A percentile compares a stretch with the other conserved stretches of the same genome.
These are phyloP conservation scores for Fomes fomentarius DNA, from an alignment of 1,284 basidiomycete genomes.

Conservation along the genomic window DNA sequence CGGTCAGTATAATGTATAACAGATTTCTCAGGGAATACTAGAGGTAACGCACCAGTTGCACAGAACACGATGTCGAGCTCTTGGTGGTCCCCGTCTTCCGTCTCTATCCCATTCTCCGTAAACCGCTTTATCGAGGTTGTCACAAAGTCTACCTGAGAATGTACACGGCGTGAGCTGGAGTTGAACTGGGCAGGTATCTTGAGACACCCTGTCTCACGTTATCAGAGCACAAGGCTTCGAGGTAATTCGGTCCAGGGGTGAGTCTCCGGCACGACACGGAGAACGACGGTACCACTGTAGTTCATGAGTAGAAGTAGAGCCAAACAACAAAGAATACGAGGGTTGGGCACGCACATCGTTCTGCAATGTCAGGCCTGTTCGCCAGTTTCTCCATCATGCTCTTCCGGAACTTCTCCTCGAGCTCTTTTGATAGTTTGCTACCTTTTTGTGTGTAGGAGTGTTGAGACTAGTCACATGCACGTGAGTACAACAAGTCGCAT, in stretches of 20 bases:
- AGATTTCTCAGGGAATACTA: neutral
- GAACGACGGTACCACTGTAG: slow-evolving; percentile 64
- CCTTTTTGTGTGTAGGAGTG: no score
- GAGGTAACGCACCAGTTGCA: slow-evolving; percentile 29
- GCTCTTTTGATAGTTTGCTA: no score
- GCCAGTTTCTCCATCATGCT: no score
- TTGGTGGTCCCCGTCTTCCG: slow-evolving; percentile 51
- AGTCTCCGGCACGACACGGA: slow-evolving; percentile 58
- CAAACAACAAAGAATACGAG: no score
- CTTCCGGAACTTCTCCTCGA: no score
- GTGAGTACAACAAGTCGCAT: no score
- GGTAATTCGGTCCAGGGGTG: slow-evolving; percentile 67
- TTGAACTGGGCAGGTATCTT: neutral
- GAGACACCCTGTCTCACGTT: slow-evolving; percentile 45
- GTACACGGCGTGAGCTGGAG: neutral
- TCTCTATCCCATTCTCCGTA: slow-evolving; percentile 57
- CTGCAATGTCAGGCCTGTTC: no score
- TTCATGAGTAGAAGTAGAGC: no score
- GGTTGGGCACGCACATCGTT: no score
- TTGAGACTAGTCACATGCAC: no score
- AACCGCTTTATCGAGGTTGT: slow-evolving; percentile 51
- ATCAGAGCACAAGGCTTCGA: slow-evolving; percentile 61
- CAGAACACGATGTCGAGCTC: slow-evolving; percentile 57
- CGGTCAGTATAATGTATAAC: neutral
- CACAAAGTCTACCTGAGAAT: slow-evolving; percentile 53